Evolutionary conservation across 1,284 basidiomycete genomes (phyloP).

Genomic region (Irpex rosettiformis): DNA sequence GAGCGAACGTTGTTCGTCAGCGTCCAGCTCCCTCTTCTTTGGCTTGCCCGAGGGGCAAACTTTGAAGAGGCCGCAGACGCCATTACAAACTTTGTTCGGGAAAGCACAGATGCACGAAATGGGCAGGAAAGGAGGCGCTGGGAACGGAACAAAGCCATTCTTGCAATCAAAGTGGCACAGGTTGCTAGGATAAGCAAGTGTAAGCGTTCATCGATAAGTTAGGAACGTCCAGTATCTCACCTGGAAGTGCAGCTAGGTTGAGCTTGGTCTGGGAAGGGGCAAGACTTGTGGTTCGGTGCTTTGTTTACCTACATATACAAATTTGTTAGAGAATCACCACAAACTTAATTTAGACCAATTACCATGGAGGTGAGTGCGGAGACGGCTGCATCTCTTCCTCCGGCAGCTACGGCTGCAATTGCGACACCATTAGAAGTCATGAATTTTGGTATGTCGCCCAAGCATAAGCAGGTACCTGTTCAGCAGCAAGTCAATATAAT

Average conservation of each 20-base stretch:
- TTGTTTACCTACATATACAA: not conserved
- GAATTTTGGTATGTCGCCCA: slow-evolving; percentile 34
- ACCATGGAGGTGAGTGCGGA: not conserved
- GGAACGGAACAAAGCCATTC: slow-evolving; percentile 37
- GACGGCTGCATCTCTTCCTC: slow-evolving; percentile 24
- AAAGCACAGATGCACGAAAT: slow-evolving; percentile 38
- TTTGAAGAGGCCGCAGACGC: slow-evolving; percentile 36
- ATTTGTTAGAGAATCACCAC: not conserved
- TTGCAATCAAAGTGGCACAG: slow-evolving; percentile 45
- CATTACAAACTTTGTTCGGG: slow-evolving; percentile 44
- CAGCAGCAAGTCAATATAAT: not conserved
- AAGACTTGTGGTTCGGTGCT: slow-evolving; percentile 21
- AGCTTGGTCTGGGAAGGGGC: slow-evolving; percentile 28
- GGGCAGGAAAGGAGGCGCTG: slow-evolving; percentile 26
- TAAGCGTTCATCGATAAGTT: not conserved
- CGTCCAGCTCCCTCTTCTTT: slow-evolving; percentile 24
- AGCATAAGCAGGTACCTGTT: slow-evolving; percentile 38
- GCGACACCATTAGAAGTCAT: slow-evolving; percentile 30
- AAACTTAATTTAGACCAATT: not conserved
- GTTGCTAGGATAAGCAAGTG: slow-evolving; percentile 16
- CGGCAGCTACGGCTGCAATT: slow-evolving; percentile 27
- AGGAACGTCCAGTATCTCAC: not conserved
- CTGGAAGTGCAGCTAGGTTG: slow-evolving; percentile 21
- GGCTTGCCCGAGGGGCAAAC: slow-evolving; percentile 11
- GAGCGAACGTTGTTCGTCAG: slow-evolving; percentile 18